Conservation (phyloP, 768 basidiomycete genomes). For the Dentipellis fragilis region DNA sequence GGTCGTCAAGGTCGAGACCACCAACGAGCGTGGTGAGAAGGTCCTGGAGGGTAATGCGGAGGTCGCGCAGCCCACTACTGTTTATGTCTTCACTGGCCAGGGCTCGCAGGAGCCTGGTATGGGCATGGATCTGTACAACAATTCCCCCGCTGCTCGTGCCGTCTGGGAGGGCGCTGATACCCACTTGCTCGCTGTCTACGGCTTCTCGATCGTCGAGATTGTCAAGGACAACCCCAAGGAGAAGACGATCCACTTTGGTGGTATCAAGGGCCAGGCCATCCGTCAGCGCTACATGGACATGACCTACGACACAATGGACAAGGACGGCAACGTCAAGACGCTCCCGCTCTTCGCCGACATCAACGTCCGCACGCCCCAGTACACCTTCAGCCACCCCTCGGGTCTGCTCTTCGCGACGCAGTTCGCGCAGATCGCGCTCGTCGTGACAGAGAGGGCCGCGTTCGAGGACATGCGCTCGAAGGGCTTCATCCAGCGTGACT, state of each 20-base stretch:
- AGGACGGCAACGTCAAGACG: conserved; percentile 91
- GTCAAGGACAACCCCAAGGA: conserved; percentile 98
- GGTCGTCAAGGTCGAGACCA: conserved; percentile 80
- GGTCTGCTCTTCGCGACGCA: conserved; percentile 97
- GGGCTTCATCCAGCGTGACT: conserved; percentile 86
- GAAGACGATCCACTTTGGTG: conserved; percentile 98
- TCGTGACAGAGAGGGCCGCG: conserved; percentile 96
- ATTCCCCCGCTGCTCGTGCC: conserved; percentile 85
- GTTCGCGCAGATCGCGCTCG: conserved; percentile 96
- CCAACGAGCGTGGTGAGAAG: conserved; percentile 80
- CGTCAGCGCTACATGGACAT: conserved; percentile 99
- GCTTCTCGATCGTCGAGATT: conserved; percentile 97
- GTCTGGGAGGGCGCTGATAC: conserved; percentile 97
- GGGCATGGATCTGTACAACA: conserved; percentile 98
- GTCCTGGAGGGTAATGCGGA: conserved; percentile 89
- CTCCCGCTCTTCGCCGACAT: conserved; percentile 95
- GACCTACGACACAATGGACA: conserved; percentile 95
- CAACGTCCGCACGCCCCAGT: conserved; percentile 85
- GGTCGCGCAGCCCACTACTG: conserved; percentile 84
- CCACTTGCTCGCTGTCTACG: conserved; percentile 89
- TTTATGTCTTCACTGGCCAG: conserved; percentile 97
- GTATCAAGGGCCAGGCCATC: conserved; percentile 97
- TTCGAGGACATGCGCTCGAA: conserved; percentile 98
- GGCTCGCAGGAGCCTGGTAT: conserved; percentile 97
- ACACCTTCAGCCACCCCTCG: conserved; percentile 96